These are phyloP conservation scores for Candolleomyces aberdarensis DNA, from an alignment of 768 basidiomycete species.

Conservation along the genomic window DNA sequence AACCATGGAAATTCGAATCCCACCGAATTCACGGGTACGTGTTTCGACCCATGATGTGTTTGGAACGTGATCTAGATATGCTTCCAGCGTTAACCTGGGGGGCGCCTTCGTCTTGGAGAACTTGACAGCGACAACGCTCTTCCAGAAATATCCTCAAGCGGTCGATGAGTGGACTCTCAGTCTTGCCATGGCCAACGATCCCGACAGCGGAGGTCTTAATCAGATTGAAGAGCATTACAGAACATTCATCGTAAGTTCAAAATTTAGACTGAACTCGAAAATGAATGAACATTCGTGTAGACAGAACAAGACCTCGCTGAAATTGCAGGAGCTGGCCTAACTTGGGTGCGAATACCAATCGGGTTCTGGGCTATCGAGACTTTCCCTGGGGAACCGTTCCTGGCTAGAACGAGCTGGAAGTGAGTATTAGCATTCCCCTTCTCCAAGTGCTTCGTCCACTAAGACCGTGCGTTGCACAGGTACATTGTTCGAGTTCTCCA, in stretches of 20 bases:
- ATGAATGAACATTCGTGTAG: slow-evolving; percentile 26
- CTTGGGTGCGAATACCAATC: slow-evolving; percentile 79
- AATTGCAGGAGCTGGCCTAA: slow-evolving; percentile 78
- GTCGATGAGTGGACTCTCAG: slow-evolving; percentile 70
- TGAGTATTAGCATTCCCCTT: slow-evolving; percentile 23
- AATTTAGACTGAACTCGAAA: no score
- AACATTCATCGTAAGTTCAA: slow-evolving; percentile 68
- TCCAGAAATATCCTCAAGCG: slow-evolving; percentile 52
- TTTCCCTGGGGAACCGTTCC: slow-evolving; percentile 71
- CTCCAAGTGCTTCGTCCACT: background rate
- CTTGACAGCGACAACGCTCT: slow-evolving; percentile 65
- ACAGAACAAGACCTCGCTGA: slow-evolving; percentile 64
- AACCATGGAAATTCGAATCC: no score
- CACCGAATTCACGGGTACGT: no score
- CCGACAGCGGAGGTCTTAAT: slow-evolving; percentile 52
- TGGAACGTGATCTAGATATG: slow-evolving; percentile 27
- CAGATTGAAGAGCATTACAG: slow-evolving; percentile 75
- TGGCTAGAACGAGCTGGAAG: slow-evolving; percentile 73
- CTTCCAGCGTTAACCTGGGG: slow-evolving; percentile 60
- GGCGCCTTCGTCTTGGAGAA: slow-evolving; percentile 77
- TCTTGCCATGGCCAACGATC: slow-evolving; percentile 60
- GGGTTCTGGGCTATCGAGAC: slow-evolving; percentile 86
- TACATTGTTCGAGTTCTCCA: slow-evolving; percentile 71
- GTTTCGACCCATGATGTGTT: slow-evolving; percentile 32
- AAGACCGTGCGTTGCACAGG: slow-evolving; percentile 22